Conservation (phyloP, 2,329 filamentous ascomycete genomes). For the Penicillium sp. region DNA sequence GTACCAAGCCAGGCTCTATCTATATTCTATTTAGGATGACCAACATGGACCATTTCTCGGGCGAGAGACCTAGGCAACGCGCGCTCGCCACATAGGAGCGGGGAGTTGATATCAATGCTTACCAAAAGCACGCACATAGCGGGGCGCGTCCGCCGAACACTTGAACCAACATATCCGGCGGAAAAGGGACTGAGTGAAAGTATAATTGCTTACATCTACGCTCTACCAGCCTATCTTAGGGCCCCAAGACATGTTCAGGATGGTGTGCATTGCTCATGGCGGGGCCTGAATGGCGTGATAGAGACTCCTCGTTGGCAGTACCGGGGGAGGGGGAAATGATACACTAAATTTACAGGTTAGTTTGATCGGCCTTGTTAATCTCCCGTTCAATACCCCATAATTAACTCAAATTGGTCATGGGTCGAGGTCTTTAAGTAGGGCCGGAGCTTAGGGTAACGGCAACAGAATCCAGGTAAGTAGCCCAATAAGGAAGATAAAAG, state of each 20-base stretch:
- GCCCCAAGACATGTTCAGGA: conserved; percentile 10
- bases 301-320: conserved; percentile 3
- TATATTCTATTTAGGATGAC: conserved; percentile 13
- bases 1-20: conserved; percentile 3
- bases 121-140: conserved; percentile 17
- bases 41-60: conserved; percentile 16
- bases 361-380: background rate
- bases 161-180: conserved; percentile 1
- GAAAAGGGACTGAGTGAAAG: conserved; percentile 3
- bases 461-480: background rate
- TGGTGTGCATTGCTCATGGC: conserved; percentile 30
- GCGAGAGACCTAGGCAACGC: conserved; percentile 17
- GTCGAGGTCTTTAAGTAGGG: background rate
- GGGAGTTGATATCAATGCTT: conserved; percentile 15
- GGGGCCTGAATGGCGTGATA: conserved; percentile 36
- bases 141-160: conserved; percentile 10
- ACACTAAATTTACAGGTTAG: background rate
- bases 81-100: conserved; percentile 11
- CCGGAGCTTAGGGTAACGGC: background rate
- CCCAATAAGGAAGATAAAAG: background rate
- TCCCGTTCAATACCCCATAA: background rate
- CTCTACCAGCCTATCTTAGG: conserved; percentile 8
- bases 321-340: conserved; percentile 1
- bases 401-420: background rate
- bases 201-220: conserved; percentile 10